Evolutionary conservation across 1,284 basidiomycete genomes (phyloP), one percentile per base, ranked within the genome.

Genomic region (Pseudozyma hubeiensis): DNA sequence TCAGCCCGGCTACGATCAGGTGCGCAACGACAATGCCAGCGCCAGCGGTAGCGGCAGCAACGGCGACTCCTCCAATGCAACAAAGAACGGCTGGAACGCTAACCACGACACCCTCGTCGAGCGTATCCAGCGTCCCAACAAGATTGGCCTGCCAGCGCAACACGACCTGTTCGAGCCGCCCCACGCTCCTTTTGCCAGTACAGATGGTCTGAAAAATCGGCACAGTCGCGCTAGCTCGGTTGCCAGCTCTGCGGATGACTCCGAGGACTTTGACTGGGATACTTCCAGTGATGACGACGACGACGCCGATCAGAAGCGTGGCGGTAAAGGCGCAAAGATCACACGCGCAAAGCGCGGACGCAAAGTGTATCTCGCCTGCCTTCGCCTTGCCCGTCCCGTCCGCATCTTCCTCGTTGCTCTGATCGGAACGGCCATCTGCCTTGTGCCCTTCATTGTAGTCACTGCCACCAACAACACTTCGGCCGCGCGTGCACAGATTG

Each of bases 231-330:
- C 71, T 16, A 63, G 48, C 64, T 74, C 72, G 43, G 41, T 77
- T 46, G 68, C 68, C 46, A 76, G 74, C 53, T 71, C 70, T 1
- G 76, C 68, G 33, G 79, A 81, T 41, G 79, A 81, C 11, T 78
- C 80, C 3, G 80, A 81, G n/a, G 74, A 79, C 57, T 83, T 83
- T 33, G 75, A 83, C 44, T 83, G 81, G 81, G 76, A 82, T 49
- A 78, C 78, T 11, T 68, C 67, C 4, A 69, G 65, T 48, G 72
- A 68, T 17, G 67, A 75, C 39, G 70, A 68, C 9, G 74, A 79
- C 34, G 64, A 74, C 13, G 51, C 49, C 35, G 51, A 41, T 24
- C 24, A 24, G n/a, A 40, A 19, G 29, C 70, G 61, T 11, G 59
- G 50, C 13, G 57, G 48, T 44, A 64, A 63, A 16, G 56, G 57